Percentiles rank a stretch among this genome's conserved stretches.
phyloP scores from a whole-genome alignment of 495 filamentous ascomycete genomes.

The Penicillium desertorum region DNA sequence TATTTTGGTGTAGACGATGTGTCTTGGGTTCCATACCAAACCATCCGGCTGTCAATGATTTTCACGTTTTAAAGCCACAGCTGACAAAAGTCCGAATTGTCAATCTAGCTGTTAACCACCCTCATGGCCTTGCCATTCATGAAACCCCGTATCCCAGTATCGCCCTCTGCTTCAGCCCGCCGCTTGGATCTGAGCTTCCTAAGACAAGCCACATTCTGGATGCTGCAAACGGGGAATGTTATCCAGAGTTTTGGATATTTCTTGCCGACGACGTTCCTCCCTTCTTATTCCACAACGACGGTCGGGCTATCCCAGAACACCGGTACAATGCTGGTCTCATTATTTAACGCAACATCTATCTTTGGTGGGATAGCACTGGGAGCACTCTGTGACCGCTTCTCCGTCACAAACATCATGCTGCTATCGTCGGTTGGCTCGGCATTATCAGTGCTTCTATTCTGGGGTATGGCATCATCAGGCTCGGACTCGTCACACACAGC shows the following conservation, averaged over 20 bases:
- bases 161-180: constrained; percentile 26
- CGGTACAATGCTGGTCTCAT: constrained; percentile 51
- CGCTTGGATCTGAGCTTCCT: constrained; percentile 53
- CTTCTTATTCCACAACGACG: constrained; percentile 54
- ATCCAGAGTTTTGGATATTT: constrained; percentile 67
- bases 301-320: constrained; percentile 46
- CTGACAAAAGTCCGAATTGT: constrained; percentile 1
- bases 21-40: neutral
- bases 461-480: constrained; percentile 53
- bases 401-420: constrained; percentile 60
- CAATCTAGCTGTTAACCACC: constrained; percentile 42
- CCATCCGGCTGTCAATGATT: neutral
- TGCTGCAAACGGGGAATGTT: constrained; percentile 57
- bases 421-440: constrained; percentile 58
- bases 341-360: constrained; percentile 58
- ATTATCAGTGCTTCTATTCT: constrained; percentile 62
- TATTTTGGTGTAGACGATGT: neutral
- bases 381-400: constrained; percentile 56
- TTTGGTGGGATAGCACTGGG: constrained; percentile 61
- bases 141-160: constrained; percentile 55
- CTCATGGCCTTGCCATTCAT: constrained; percentile 57
- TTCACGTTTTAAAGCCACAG: neutral
- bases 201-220: constrained; percentile 48
- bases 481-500: constrained; percentile 35
- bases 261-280: constrained; percentile 64